A percentile compares a stretch with the other conserved stretches of the same genome.
Evolutionary conservation across 1,284 basidiomycete genomes (phyloP).

Genomic region (Trametes sp.): DNA sequence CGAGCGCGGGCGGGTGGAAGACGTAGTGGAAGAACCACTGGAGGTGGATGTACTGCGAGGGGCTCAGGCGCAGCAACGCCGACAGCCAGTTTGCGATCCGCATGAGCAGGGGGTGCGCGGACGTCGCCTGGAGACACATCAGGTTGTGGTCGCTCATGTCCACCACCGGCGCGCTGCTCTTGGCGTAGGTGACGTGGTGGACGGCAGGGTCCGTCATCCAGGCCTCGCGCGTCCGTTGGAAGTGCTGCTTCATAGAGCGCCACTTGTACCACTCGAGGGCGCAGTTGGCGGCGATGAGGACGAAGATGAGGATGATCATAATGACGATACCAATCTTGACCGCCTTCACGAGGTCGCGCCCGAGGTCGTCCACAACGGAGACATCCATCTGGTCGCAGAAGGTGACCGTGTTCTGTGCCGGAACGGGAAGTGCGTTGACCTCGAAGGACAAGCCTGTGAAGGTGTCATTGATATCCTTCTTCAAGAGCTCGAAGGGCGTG

Average conservation of each 20-base stretch:
- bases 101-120: slow-evolving; percentile 74
- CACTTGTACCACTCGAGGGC: slow-evolving; percentile 84
- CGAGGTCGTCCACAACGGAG: slow-evolving; percentile 85
- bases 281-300: slow-evolving; percentile 72
- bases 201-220: slow-evolving; percentile 77
- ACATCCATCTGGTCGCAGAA: slow-evolving; percentile 84
- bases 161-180: slow-evolving; percentile 54
- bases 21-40: slow-evolving; percentile 90
- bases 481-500: slow-evolving; percentile 85
- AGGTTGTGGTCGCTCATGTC: slow-evolving; percentile 78
- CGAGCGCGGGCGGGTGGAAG: slow-evolving; percentile 88
- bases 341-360: slow-evolving; percentile 75
- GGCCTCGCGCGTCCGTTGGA: slow-evolving; percentile 74
- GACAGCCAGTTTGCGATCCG: slow-evolving; percentile 66
- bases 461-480: slow-evolving; percentile 87
- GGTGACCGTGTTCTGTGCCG: slow-evolving; percentile 65
- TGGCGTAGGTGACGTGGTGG: slow-evolving; percentile 46
- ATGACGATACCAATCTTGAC: slow-evolving; percentile 81
- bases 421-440: slow-evolving; percentile 76
- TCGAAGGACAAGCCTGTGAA: slow-evolving; percentile 77
- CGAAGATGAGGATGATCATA: slow-evolving; percentile 65
- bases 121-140: slow-evolving; percentile 71
- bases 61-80: slow-evolving; percentile 56
- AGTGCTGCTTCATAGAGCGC: slow-evolving; percentile 68
- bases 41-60: slow-evolving; percentile 68